Base-by-base conservation (phyloP, 805 yeast species). In the Kodamaea leandrae region DNA sequence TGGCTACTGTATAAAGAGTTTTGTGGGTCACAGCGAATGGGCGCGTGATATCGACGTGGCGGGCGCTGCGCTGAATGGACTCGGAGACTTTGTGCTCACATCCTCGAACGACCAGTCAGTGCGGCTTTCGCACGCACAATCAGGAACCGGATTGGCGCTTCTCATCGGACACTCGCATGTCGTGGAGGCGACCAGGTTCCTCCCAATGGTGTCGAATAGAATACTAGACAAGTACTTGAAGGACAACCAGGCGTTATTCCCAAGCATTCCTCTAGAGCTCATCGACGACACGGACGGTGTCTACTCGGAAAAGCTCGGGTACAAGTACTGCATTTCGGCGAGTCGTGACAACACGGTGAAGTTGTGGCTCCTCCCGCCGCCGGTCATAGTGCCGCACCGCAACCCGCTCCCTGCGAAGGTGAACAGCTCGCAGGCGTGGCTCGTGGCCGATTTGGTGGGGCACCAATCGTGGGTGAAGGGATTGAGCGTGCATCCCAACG, bases 21-120 rank as follows among this genome's bases (percentile, higher is more conserved):
- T 88, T 42, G 71, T 76, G 12, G 91, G 90, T 1, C 97, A 90
- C 60, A 75, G 86, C 7, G 96, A 88, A 49, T 90, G 97, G 97
- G 88, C 88, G 3, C 68, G 96, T 43, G 68, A 77, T 8, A 48
- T 88, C 2, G 87, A 81, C 46, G 65, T 57, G 8, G 58, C 54
- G 0, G 45, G 50, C 36, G 55, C 70, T 1, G 58, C 66, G 21
- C 44, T 48, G 3, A n/a, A n/a, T n/a, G n/a, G n/a, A n/a, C 64
- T 64, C 32, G 83, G 82, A 2, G 82, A 78, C 34, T 84, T 74
- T 47, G 44, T 86, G 3, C 45, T 87, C 15, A 80, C 90, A 1
- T 84, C 89, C 26, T 85, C 95, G 3, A 83, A 83, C 51, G 96
- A 88, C 58, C 86, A 83, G 43, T 76, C 85, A 35, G 74, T 81